Conservation (phyloP, 1,284 basidiomycete species). For the Trichosporon asahii region DNA sequence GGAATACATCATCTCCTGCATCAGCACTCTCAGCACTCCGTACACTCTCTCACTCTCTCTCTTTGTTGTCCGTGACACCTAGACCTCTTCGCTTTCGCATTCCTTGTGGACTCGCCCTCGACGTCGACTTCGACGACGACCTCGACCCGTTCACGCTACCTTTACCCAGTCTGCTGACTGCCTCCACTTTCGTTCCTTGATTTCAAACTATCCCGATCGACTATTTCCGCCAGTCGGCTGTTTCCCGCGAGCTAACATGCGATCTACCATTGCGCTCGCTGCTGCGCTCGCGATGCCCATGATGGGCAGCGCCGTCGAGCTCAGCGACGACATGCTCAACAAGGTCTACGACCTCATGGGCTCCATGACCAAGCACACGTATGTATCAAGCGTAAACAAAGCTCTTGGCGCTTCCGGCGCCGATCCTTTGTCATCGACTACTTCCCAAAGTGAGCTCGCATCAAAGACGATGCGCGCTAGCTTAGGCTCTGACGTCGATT, state of each 20-base stretch:
- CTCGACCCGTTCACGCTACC: neutral
- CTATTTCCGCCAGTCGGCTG: neutral
- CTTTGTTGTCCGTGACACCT: neutral
- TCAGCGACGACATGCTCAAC: constrained; percentile 13
- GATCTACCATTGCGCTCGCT: constrained; percentile 3
- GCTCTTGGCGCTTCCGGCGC: neutral
- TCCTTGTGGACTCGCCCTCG: neutral
- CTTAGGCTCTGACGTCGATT: neutral
- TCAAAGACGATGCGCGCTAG: neutral
- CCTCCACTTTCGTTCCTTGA: constrained; percentile 1
- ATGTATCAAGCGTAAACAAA: neutral
- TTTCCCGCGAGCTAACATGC: neutral
- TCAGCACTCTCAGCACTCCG: neutral
- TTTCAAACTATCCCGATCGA: neutral
- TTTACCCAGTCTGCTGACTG: neutral
- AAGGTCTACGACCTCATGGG: constrained; percentile 37
- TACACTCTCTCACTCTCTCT: neutral
- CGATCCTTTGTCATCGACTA: neutral
- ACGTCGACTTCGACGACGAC: neutral
- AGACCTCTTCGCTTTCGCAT: neutral
- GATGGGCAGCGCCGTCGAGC: constrained; percentile 11
- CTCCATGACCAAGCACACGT: constrained; percentile 21
- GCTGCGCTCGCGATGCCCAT: constrained; percentile 4
- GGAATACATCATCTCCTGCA: neutral
- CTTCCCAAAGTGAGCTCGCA: neutral